Conservation (phyloP, 1,284 basidiomycete genomes). For the Apiotrichum siamense region DNA sequence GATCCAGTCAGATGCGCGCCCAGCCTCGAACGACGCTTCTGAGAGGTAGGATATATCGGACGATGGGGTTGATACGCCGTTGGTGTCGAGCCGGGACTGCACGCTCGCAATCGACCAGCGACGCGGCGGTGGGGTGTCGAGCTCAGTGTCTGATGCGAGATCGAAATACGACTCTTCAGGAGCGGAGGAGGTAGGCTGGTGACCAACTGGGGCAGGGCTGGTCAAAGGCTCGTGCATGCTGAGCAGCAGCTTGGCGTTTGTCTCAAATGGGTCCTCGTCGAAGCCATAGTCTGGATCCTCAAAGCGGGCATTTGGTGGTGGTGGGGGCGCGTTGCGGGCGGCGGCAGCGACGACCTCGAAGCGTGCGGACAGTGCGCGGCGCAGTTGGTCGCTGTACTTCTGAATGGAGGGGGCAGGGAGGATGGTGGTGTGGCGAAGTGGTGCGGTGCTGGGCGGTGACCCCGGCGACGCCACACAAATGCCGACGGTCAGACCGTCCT, state of each 20-base stretch:
- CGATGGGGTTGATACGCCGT: not conserved
- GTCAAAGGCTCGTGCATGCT: not conserved
- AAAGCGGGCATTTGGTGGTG: not conserved
- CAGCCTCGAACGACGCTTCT: slow-evolving; percentile 16
- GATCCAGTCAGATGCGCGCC: slow-evolving; percentile 14
- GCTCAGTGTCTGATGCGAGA: not conserved
- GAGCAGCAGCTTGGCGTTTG: slow-evolving; percentile 7
- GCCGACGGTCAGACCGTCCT: no score
- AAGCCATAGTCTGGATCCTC: slow-evolving; percentile 18
- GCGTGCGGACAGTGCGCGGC: slow-evolving; percentile 6
- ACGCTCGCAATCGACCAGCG: not conserved
- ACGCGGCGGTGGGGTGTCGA: not conserved
- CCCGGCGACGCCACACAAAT: no score
- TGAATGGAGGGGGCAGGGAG: slow-evolving; percentile 11
- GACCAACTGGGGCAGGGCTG: not conserved
- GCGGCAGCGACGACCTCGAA: slow-evolving; percentile 13
- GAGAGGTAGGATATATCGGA: not conserved
- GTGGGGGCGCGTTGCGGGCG: slow-evolving; percentile 2
- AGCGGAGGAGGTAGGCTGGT: not conserved
- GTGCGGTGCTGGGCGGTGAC: no score
- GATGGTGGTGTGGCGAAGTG: no score
- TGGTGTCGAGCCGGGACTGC: not conserved
- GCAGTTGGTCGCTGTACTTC: slow-evolving; percentile 15
- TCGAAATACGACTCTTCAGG: slow-evolving; percentile 3
- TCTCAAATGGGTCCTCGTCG: slow-evolving; percentile 22